phyloP scores from a whole-genome alignment of 2,329 filamentous ascomycete species.

The Hypoxylon sp. region DNA sequence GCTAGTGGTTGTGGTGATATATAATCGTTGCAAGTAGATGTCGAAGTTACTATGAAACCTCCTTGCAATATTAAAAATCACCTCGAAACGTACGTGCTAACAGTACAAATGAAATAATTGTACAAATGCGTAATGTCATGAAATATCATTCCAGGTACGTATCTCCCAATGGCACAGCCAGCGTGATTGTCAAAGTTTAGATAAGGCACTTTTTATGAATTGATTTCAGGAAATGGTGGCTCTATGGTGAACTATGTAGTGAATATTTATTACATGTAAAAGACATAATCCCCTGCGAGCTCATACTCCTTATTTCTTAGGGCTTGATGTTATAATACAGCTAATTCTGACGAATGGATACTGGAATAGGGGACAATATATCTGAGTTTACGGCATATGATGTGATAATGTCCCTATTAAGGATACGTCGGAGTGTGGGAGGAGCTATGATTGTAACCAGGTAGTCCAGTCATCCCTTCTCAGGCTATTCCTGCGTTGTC shows the following conservation, averaged over 20 bases:
- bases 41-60: neutral
- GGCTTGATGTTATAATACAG: too few species aligned
- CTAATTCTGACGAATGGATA: too few species aligned
- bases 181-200: neutral
- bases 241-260: neutral
- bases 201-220: neutral
- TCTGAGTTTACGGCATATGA: slow-evolving; percentile 23
- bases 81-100: neutral
- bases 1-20: neutral
- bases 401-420: slow-evolving; percentile 19
- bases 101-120: neutral
- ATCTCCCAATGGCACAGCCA: too few species aligned
- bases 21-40: neutral
- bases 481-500: slow-evolving; percentile 23
- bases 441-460: slow-evolving; percentile 14
- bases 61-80: neutral
- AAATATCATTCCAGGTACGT: too few species aligned
- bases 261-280: neutral
- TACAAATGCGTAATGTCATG: neutral
- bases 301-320: neutral
- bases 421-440: slow-evolving; percentile 11
- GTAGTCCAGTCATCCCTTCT: slow-evolving; percentile 19
- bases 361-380: slow-evolving; percentile 16
- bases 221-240: neutral
- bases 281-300: neutral